phyloP scores from a whole-genome alignment of 1,284 basidiomycete species.

The Microbotryum scabiosae region DNA sequence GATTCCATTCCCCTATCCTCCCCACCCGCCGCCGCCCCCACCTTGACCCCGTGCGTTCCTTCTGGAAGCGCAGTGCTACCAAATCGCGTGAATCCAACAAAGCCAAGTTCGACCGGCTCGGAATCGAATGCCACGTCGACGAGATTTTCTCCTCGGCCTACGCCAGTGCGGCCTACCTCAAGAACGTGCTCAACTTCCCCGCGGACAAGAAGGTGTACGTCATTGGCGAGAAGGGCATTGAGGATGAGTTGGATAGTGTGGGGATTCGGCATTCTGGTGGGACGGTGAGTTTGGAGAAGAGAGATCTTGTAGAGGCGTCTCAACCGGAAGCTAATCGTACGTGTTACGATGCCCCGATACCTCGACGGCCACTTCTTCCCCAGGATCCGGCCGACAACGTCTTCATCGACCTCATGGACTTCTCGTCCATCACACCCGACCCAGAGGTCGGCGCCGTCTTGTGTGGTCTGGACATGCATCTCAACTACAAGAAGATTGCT shows the following conservation, averaged over 20 bases:
- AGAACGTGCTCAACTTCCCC: constrained; percentile 64
- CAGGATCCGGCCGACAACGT: constrained; percentile 78
- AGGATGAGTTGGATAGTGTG: constrained; percentile 82
- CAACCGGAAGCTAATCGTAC: not conserved
- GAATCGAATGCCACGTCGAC: constrained; percentile 73
- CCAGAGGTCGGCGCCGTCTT: constrained; percentile 79
- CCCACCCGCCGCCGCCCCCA: no score
- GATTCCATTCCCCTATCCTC: no score
- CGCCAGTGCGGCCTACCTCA: constrained; percentile 87
- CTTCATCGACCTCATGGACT: constrained; percentile 62
- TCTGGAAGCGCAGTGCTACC: constrained; percentile 50
- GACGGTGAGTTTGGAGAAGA: constrained; percentile 53
- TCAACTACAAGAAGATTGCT: constrained; percentile 89
- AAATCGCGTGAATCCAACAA: constrained; percentile 84
- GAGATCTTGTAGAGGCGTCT: not conserved
- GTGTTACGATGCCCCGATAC: no score
- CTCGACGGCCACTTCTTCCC: not conserved
- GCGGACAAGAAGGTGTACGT: constrained; percentile 93
- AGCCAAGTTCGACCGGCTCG: constrained; percentile 82
- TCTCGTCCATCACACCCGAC: constrained; percentile 57
- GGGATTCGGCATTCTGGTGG: constrained; percentile 76
- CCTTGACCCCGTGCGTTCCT: constrained; percentile 59
- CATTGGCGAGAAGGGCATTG: constrained; percentile 84
- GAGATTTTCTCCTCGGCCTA: constrained; percentile 96
- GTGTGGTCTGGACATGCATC: constrained; percentile 43